A percentile compares a stretch with the other conserved stretches of the same genome.
These are phyloP conservation scores for Helicocarpus griseus DNA, from an alignment of 2,329 filamentous ascomycete species.

Conservation along the genomic window DNA sequence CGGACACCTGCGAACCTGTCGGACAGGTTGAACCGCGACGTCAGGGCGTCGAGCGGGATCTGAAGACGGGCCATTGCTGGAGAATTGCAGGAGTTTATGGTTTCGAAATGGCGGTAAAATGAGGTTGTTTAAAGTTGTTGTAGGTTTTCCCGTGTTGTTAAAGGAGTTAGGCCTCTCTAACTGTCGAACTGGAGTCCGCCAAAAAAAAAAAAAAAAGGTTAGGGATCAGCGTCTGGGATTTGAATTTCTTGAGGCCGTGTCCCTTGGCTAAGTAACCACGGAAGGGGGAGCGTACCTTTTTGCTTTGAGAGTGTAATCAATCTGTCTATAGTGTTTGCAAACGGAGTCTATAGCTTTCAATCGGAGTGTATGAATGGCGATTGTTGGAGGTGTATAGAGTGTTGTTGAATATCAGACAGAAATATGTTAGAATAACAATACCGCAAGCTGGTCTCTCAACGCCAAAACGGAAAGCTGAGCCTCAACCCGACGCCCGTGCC, in stretches of 20 bases:
- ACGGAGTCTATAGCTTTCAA: too few species aligned
- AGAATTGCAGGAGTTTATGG: neutral
- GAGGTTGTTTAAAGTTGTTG: neutral
- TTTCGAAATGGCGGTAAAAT: neutral
- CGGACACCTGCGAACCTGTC: conserved; percentile 80
- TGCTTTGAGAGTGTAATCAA: too few species aligned
- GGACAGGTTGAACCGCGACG: conserved; percentile 75
- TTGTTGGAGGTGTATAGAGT: neutral
- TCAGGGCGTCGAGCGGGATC: conserved; percentile 85
- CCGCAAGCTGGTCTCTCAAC: neutral
- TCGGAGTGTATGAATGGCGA: too few species aligned
- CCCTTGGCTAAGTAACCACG: too few species aligned
- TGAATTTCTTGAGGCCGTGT: too few species aligned
- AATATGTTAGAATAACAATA: neutral
- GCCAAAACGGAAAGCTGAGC: neutral
- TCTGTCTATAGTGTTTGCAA: too few species aligned
- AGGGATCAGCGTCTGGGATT: too few species aligned
- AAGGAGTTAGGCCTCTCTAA: too few species aligned
- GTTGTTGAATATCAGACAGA: neutral
- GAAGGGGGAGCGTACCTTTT: too few species aligned
- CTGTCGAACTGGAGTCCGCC: too few species aligned
- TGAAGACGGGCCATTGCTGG: conserved; percentile 70
- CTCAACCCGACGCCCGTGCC: neutral
- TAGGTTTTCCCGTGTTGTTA: neutral
- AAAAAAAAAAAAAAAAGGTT: too few species aligned